phyloP scores from a whole-genome alignment of 768 basidiomycete genomes.

The Xanthoconium stramineum region DNA sequence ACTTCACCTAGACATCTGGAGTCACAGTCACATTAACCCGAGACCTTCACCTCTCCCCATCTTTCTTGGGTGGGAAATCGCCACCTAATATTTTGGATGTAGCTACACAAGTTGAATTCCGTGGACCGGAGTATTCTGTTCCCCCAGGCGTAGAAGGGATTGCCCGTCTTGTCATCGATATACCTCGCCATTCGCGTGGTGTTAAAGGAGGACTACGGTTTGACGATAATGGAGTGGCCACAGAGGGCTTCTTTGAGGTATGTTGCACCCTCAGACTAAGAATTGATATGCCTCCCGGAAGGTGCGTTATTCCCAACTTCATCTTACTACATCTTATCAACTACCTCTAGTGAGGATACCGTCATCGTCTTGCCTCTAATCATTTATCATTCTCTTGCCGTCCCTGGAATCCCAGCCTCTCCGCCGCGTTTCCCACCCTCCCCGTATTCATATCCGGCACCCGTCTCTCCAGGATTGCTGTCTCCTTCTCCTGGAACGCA shows the following conservation, averaged over 20 bases:
- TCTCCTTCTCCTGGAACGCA: conserved; percentile 24
- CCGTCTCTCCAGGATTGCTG: conserved; percentile 18
- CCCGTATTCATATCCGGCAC: conserved; percentile 18
- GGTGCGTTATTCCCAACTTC: conserved; percentile 39
- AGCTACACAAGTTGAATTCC: conserved; percentile 64
- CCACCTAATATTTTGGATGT: conserved; percentile 58
- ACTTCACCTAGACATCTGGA: conserved; percentile 55
- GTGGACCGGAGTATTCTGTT: conserved; percentile 71
- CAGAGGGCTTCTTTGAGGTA: conserved; percentile 66
- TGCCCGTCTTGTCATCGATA: conserved; percentile 75
- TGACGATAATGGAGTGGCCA: conserved; percentile 43
- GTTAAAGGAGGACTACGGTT: conserved; percentile 59
- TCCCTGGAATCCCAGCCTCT: conserved; percentile 39
- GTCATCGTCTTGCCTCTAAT: conserved; percentile 59
- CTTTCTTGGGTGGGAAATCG: conserved; percentile 20
- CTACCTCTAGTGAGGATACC: conserved; percentile 60
- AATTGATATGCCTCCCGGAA: conserved; percentile 64
- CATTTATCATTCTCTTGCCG: conserved; percentile 60
- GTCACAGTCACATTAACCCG: conserved; percentile 60
- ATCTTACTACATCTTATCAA: conserved; percentile 9
- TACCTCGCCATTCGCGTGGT: conserved; percentile 64
- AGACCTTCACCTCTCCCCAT: conserved; percentile 52
- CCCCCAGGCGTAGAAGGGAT: conserved; percentile 74
- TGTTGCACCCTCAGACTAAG: conserved; percentile 59
- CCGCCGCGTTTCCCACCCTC: conserved; percentile 17